These are phyloP conservation scores for Neurospora intermedia DNA, from an alignment of 495 filamentous ascomycete species.

Conservation along the genomic window DNA sequence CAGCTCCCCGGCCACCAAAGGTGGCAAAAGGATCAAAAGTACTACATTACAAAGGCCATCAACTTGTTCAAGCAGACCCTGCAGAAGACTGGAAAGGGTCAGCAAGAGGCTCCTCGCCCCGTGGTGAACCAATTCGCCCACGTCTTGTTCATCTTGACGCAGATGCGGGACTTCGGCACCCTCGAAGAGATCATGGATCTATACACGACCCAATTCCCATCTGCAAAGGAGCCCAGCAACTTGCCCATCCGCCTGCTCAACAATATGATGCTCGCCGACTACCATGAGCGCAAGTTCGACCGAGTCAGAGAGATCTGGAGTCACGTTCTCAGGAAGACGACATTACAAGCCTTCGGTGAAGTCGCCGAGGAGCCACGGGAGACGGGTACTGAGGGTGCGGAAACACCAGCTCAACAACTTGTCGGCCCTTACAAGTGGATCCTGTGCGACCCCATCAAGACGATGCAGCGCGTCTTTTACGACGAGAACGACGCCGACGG, in stretches of 20 bases:
- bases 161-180: conserved; percentile 40
- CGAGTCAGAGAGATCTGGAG: conserved; percentile 58
- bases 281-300: conserved; percentile 42
- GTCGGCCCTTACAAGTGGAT: conserved; percentile 9
- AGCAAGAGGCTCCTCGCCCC: conserved; percentile 20
- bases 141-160: conserved; percentile 52
- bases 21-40: conserved; percentile 11
- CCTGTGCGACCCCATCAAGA: conserved; percentile 43
- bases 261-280: conserved; percentile 53
- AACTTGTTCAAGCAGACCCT: conserved; percentile 15
- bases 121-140: conserved; percentile 42
- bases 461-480: conserved; percentile 50
- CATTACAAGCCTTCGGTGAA: conserved; percentile 24
- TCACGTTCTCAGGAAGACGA: conserved; percentile 43
- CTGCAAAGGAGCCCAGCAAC: conserved; percentile 4
- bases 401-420: background rate
- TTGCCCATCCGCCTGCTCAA: conserved; percentile 49
- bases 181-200: conserved; percentile 47
- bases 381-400: background rate
- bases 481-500: conserved; percentile 33
- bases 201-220: conserved; percentile 30
- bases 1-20: conserved; percentile 12
- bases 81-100: conserved; percentile 1
- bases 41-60: conserved; percentile 18
- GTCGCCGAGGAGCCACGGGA: background rate